Evolutionary conservation across 2,329 filamentous ascomycete species (phyloP).

Genomic region (Leptosphaerulina australis): DNA sequence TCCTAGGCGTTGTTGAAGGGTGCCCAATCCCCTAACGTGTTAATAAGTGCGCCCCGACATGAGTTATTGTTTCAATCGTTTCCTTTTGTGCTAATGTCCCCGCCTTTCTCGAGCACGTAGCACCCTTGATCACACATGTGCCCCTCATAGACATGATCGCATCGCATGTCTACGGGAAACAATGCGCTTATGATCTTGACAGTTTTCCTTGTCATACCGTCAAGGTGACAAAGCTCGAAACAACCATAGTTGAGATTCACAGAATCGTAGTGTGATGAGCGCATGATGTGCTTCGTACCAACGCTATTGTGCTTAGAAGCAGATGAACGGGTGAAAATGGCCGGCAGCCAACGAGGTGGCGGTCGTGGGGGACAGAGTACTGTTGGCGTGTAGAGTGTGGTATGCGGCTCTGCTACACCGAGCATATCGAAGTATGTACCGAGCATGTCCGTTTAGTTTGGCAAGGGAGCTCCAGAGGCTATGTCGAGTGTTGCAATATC

Average conservation of each 20-base stretch:
- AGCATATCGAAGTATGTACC: constrained; percentile 27
- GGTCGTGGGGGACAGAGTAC: constrained; percentile 28
- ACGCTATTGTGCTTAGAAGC: constrained; percentile 3
- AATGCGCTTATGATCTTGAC: constrained; percentile 17
- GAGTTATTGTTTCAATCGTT: too few relatives aligned
- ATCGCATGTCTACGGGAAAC: constrained; percentile 31
- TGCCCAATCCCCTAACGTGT: too few relatives aligned
- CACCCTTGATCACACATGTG: constrained; percentile 28
- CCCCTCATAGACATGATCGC: constrained; percentile 24
- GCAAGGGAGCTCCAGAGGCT: too few relatives aligned
- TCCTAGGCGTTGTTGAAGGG: too few relatives aligned
- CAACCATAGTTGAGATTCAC: constrained; percentile 22
- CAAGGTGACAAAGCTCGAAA: constrained; percentile 24
- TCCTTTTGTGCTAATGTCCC: constrained; percentile 7
- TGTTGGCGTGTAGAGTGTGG: constrained; percentile 32
- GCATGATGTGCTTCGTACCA: constrained; percentile 13
- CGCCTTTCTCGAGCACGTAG: constrained; percentile 39
- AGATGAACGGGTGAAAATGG: constrained; percentile 22
- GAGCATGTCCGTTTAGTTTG: background rate
- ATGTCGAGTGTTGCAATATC: background rate
- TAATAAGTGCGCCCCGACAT: too few relatives aligned
- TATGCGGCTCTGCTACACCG: constrained; percentile 27
- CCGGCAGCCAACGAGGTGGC: constrained; percentile 25
- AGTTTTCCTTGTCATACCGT: constrained; percentile 21
- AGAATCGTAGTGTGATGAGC: constrained; percentile 11